Conservation (phyloP, 306 rosid species). For the Vigna hirtella region DNA sequence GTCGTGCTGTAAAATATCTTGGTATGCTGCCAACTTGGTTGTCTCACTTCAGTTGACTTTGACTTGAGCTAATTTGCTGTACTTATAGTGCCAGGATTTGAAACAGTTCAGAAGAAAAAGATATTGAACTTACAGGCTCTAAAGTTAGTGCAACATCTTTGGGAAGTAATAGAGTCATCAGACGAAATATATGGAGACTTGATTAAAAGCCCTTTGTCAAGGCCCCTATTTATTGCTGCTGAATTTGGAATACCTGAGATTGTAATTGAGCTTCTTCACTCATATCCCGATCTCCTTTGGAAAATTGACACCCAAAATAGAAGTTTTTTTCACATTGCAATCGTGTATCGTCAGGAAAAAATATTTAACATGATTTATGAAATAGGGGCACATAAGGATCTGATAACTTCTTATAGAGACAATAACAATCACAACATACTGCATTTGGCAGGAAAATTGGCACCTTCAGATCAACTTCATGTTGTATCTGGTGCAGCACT, state of each 20-base stretch:
- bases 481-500: conserved; percentile 33
- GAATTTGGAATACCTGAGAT: conserved; percentile 32
- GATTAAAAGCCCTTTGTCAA: conserved; percentile 27
- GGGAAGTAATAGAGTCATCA: conserved; percentile 9
- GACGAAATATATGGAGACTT: conserved; percentile 21
- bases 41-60: neutral
- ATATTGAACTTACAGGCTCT: conserved; percentile 24
- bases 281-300: conserved; percentile 30
- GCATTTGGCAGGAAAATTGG: conserved; percentile 36
- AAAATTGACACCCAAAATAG: conserved; percentile 30
- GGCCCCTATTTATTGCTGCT: conserved; percentile 31
- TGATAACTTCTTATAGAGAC: conserved; percentile 32
- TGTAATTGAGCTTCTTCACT: conserved; percentile 24
- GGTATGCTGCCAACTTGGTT: conserved; percentile 3
- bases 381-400: conserved; percentile 36
- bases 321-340: conserved; percentile 34
- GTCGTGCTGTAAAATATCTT: conserved; percentile 14
- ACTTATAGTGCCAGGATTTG: conserved; percentile 26
- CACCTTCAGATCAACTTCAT: conserved; percentile 33
- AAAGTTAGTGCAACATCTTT: conserved; percentile 24
- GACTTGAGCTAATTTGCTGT: conserved; percentile 12
- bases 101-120: conserved; percentile 26
- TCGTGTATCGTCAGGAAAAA: conserved; percentile 27
- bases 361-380: conserved; percentile 31
- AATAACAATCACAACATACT: conserved; percentile 31